phyloP scores from a whole-genome alignment of 1,284 basidiomycete species.

The Chiua sp. region DNA sequence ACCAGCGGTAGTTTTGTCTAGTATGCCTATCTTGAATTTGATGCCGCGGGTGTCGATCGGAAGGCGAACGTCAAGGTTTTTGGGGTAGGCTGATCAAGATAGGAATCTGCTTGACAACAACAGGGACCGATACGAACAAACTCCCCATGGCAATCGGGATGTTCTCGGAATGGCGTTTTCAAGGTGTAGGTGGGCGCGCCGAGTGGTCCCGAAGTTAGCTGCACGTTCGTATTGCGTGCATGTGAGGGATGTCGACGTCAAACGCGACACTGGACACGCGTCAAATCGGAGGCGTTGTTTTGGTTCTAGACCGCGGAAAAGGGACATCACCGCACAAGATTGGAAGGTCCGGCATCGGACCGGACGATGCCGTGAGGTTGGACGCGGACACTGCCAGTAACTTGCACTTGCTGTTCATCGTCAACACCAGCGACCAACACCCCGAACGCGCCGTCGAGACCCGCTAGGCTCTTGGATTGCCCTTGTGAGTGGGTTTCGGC shows the following conservation, averaged over 20 bases:
- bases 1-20: background rate
- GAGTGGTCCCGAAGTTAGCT: conserved; percentile 15
- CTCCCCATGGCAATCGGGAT: conserved; percentile 7
- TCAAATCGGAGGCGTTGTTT: conserved; percentile 11
- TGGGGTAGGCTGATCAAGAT: conserved; percentile 5
- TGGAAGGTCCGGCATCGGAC: conserved; percentile 24
- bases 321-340: conserved; percentile 3
- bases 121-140: background rate
- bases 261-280: too few species aligned
- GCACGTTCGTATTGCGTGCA: conserved; percentile 23
- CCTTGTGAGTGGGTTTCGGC: background rate
- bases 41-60: conserved; percentile 6
- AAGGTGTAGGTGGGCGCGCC: conserved; percentile 1
- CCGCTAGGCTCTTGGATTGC: too few species aligned
- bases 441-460: background rate
- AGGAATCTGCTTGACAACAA: background rate
- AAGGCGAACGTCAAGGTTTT: background rate
- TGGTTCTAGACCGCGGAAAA: conserved; percentile 14
- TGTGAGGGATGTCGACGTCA: too few species aligned
- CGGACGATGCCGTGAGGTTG: conserved; percentile 23
- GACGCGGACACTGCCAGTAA: too few species aligned
- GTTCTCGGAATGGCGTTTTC: conserved; percentile 14
- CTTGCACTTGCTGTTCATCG: background rate
- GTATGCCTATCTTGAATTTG: too few species aligned
- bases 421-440: conserved; percentile 3